Conservation (phyloP, 495 filamentous ascomycete genomes). For the Hypoxylon subgilvum region DNA sequence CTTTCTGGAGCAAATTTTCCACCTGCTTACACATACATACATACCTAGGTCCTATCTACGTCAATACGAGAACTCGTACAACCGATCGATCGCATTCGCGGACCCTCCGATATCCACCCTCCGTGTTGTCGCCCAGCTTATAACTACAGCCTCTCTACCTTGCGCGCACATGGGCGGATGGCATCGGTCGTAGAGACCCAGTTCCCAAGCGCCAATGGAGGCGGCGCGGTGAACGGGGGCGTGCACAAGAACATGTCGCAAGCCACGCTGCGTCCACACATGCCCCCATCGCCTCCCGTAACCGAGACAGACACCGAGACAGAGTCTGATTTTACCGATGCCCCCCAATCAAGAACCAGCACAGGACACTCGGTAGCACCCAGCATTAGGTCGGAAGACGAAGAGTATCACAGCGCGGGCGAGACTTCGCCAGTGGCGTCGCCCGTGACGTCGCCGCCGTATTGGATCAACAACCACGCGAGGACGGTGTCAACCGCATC, state of each 20-base stretch:
- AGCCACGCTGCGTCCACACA: constrained; percentile 18
- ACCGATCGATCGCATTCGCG: neutral
- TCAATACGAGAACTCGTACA: neutral
- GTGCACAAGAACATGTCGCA: constrained; percentile 32
- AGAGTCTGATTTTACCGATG: constrained; percentile 18
- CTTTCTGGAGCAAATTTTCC: neutral
- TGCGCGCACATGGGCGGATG: constrained; percentile 12
- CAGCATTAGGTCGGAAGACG: neutral
- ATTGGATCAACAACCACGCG: constrained; percentile 34
- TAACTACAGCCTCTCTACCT: neutral
- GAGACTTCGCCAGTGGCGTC: constrained; percentile 3
- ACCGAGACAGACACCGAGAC: constrained; percentile 34
- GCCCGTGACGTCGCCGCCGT: constrained; percentile 30
- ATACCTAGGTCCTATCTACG: neutral
- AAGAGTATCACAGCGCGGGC: neutral
- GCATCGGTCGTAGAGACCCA: constrained; percentile 24
- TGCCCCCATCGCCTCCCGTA: constrained; percentile 29
- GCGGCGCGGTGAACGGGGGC: neutral
- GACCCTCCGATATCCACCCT: neutral
- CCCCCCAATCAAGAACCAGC: neutral
- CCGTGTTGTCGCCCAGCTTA: neutral
- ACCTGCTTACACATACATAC: too few relatives aligned
- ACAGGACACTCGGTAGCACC: neutral
- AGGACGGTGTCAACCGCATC: constrained; percentile 50
- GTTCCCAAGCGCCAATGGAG: neutral